Evolutionary conservation across 768 basidiomycete species (phyloP), one percentile per base, ranked within the genome.

Genomic region (Mycena latifolia): DNA sequence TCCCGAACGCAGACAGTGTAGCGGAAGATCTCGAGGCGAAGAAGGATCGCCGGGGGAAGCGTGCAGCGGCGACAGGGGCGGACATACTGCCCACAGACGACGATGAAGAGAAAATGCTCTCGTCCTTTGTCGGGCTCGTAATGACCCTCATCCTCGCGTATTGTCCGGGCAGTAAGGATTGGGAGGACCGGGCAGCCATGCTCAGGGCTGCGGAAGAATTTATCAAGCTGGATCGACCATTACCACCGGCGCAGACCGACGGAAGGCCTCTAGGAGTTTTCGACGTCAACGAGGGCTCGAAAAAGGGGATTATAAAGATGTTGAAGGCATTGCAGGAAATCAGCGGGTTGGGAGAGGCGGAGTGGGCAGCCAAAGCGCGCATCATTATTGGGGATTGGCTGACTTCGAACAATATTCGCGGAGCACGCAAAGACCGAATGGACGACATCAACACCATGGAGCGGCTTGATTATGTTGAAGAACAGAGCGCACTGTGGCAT

Each of bases 201-300:
- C 66, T 39, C 46, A 69, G 17, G 28, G 61, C 29, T 58, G 64
- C 10, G 20, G 53, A 41, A 18, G 31, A 45, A 12, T 61, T 43
- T 61, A 60, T 74, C 58, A 67, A 70, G 0, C 12, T 20, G 0
- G 73, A 76, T 48, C 31, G 31, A 33, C 31, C 31, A 11, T 33
- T 33, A 33, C 31, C 31, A 33, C 31, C 31, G 5, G 31, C 5
- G 11, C 5, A 33, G 11, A 33, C 6, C 31, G 31, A 33, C 31
- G 31, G 31, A 5, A 33, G 31, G 14, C 77, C 75, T 9, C 61
- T 75, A 24, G 73, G 77, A 12, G 71, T 76, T 1, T 75, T 77
- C 52, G 72, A 77, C 60, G 68, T 76, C 6, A 71, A 77, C 52
- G 75, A 76, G 62, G 76, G 77, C 9, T 77, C 76, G 3, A 77